Evolutionary conservation across 345 rosid genomes (phyloP).

Genomic region (Erysimum cheiranthoides): DNA sequence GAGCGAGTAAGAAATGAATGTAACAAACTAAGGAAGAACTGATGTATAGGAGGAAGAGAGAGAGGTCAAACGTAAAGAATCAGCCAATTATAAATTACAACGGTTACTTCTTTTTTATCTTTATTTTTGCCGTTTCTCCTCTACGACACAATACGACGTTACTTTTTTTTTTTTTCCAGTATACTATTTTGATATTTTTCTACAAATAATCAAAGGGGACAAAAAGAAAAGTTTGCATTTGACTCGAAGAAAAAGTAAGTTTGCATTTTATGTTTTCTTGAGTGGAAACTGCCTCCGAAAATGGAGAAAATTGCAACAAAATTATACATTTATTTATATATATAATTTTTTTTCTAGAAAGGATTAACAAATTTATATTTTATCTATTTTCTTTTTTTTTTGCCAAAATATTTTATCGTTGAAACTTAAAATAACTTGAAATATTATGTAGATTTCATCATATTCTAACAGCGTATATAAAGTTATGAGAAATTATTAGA

Average conservation of each 20-base stretch:
- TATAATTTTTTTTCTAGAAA: too few relatives aligned
- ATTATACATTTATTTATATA: too few relatives aligned
- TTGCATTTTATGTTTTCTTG: not conserved
- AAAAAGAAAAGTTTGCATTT: slow-evolving; percentile 6
- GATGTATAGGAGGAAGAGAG: slow-evolving; percentile 17
- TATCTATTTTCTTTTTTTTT: not conserved
- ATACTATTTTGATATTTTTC: not conserved
- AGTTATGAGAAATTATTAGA: too few relatives aligned
- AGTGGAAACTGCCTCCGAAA: not conserved
- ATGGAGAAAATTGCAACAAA: not conserved
- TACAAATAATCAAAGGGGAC: not conserved
- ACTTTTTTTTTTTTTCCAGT: not conserved
- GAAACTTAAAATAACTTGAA: not conserved
- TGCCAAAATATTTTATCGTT: too few relatives aligned
- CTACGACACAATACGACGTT: slow-evolving; percentile 24
- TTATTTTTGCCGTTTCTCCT: not conserved
- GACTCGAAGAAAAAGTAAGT: slow-evolving; percentile 1
- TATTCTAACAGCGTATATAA: not conserved
- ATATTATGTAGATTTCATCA: not conserved
- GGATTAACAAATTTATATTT: not conserved
- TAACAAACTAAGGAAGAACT: slow-evolving; percentile 27
- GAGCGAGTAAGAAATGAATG: not conserved
- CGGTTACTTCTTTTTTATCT: slow-evolving; percentile 29
- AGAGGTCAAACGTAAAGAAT: slow-evolving; percentile 38
- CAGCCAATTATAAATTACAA: slow-evolving; percentile 31